Evolutionary conservation across 2,329 filamentous ascomycete species (phyloP).

Genomic region (Blumeria hordei): DNA sequence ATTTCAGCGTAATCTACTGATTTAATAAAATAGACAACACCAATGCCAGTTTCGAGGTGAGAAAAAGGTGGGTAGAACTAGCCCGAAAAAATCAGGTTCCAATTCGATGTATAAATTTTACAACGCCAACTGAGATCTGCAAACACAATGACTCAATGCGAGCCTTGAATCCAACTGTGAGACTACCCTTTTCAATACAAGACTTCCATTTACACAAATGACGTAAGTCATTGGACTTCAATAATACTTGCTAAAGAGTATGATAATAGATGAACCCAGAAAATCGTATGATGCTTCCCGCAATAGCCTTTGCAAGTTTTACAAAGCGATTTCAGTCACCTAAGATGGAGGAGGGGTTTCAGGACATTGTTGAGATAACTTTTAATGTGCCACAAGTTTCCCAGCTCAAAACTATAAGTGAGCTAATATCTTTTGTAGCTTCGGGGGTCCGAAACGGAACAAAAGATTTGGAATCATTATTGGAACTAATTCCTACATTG

Average conservation of each 20-base stretch:
- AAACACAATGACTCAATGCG: conserved; percentile 79
- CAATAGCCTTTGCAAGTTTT: conserved; percentile 60
- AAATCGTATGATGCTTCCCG: conserved; percentile 45
- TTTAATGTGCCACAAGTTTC: conserved; percentile 30
- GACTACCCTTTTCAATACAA: conserved; percentile 2
- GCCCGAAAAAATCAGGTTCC: conserved; percentile 46
- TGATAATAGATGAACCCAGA: conserved; percentile 52
- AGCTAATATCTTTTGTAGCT: conserved; percentile 8
- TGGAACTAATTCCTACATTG: conserved; percentile 34
- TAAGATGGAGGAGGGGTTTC: conserved; percentile 51
- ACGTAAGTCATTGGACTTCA: not conserved
- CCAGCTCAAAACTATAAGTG: not conserved
- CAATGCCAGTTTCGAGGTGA: conserved; percentile 60
- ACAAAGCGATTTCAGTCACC: conserved; percentile 50
- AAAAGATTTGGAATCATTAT: conserved; percentile 48
- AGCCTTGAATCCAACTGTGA: conserved; percentile 28
- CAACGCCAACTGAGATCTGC: conserved; percentile 33
- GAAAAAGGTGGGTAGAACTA: conserved; percentile 55
- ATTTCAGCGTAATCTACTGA: not conserved
- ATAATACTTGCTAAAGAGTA: not conserved
- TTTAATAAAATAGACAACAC: conserved; percentile 49
- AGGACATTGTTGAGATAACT: conserved; percentile 49
- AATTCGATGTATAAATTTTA: conserved; percentile 72
- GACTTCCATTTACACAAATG: not conserved
- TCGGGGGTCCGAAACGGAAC: conserved; percentile 29